Evolutionary conservation across 345 rosid genomes (phyloP), one percentile per base, ranked within the genome.

Genomic region (Gossypium longicalyx): DNA sequence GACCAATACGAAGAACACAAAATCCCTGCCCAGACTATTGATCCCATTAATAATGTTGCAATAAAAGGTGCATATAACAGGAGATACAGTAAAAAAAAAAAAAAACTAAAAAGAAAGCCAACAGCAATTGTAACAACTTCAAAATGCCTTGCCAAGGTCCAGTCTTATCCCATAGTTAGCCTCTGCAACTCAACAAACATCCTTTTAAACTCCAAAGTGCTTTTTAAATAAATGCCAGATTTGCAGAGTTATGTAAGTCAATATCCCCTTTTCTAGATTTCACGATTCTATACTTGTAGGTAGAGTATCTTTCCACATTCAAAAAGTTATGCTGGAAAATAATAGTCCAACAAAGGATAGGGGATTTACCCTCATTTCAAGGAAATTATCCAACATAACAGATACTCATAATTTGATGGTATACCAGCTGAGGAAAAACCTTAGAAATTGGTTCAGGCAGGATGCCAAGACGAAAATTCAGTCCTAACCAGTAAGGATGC

Each of bases 401-500:
- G 43, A 68, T 44, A 49, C 22, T 27, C 56, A 68, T 7, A 23
- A 3, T 27, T 25, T 68, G 13, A 68, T 49, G 22, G 57, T 48
- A 48, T 43, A 44, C 34, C 29, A 22, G n/a, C 54, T 67, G 54
- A 51, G 57, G 12, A 29, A 70, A 52, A 45, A 52, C 60, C 47
- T 70, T 70, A 70, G 47, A 43, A 27, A 51, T 52, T 27, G 60
- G 60, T 43, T 69, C 58, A 25, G 60, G 19, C 20, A 70, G 23
- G 49, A 70, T 29, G 47, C 17, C 29, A 70, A 70, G 73, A 52
- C 53, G 59, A 43, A 47, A 47, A 22, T 67, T 70, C 72, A 53
- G 74, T 62, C 62, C 54, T 70, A 29, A 54, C 3, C 27, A n/a
- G 29, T 34, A 52, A 19, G 43, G 4, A 22, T 34, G 49, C 62